Base-by-base conservation (phyloP, 495 filamentous ascomycete species). In the Echria macrotheca region DNA sequence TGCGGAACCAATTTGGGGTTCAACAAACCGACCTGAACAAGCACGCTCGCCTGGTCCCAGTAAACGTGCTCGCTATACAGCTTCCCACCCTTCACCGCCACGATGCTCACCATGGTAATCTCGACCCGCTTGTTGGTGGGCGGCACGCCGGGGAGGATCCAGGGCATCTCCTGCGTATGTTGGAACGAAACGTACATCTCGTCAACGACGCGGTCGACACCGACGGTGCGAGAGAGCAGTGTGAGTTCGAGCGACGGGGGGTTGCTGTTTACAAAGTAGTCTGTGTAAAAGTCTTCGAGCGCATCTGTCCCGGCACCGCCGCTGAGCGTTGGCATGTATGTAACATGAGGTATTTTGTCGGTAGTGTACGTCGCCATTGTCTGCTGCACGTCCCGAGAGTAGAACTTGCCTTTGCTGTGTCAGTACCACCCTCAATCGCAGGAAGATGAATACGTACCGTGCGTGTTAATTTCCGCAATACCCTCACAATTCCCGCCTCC, bases 1-100 rank as follows among this genome's bases (percentile, higher is more conserved):
- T 72, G 64, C 5, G 67, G 63, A 0, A 68, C 51, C 5, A 59
- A 17, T 18, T 78, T 79, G 10, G 83, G 78, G 59, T 88, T 79
- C 38, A 94, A 57, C 32, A 93, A 61, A 0, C 87, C 87, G 0
- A 87, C 66, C 61, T 94, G 88, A 17, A 82, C 73, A 0, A 95
- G 66, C 2, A 91, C 82, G 15, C 77, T 83, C 1, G 84, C 86
- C 61, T 93, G 88, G 56, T 93, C 89, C 88, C 88, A 95, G 54
- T 85, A 85, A 7, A 89, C 79, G 53, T 89, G 83, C 63, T 95
- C 88, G 44, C 84, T 81, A 57, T 82, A 86, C 5, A 94, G 67
- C 49, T 79, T 79, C 1, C 83, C 84, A 2, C 76, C 86, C 12
- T 86, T 72, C 42, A 91, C 63, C 47, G 81, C 81, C 5, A 91